Conservation (phyloP, 306 rosid genomes). For the Chamaecrista fasciculata region DNA sequence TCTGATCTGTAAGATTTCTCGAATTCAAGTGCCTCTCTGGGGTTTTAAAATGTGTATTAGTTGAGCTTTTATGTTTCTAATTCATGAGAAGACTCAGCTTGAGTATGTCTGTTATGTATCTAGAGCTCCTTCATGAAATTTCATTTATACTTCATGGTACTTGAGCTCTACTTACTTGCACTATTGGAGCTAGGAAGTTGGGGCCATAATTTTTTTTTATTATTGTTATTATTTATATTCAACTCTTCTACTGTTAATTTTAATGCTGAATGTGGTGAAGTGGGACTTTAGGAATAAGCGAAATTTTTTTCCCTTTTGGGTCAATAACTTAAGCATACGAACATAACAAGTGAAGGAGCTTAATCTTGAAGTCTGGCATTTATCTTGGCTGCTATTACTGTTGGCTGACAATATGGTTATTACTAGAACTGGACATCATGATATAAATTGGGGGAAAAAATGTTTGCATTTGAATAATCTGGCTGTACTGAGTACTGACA, state of each 20-base stretch:
- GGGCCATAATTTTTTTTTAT: conserved; percentile 19
- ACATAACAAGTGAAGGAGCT: background rate
- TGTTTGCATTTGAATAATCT: too few species aligned
- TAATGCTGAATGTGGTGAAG: conserved; percentile 9
- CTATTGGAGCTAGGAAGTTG: too few species aligned
- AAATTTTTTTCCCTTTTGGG: too few species aligned
- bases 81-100: background rate
- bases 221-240: background rate
- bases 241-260: conserved; percentile 7
- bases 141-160: background rate
- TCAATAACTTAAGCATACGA: background rate
- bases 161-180: background rate
- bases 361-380: background rate
- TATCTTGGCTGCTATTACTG: background rate
- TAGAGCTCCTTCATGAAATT: conserved; percentile 2
- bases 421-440: background rate
- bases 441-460: background rate
- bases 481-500: too few species aligned
- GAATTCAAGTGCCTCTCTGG: conserved; percentile 13
- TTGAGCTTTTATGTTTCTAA: conserved; percentile 9
- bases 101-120: background rate
- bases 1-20: conserved; percentile 33
- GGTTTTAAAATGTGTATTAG: background rate
- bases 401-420: background rate
- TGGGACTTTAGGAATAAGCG: background rate